Percentiles rank a stretch among this genome's conserved stretches.
Evolutionary conservation across 164 flowering plant species (phyloP).

Genomic region (Aristolochia contorta): DNA sequence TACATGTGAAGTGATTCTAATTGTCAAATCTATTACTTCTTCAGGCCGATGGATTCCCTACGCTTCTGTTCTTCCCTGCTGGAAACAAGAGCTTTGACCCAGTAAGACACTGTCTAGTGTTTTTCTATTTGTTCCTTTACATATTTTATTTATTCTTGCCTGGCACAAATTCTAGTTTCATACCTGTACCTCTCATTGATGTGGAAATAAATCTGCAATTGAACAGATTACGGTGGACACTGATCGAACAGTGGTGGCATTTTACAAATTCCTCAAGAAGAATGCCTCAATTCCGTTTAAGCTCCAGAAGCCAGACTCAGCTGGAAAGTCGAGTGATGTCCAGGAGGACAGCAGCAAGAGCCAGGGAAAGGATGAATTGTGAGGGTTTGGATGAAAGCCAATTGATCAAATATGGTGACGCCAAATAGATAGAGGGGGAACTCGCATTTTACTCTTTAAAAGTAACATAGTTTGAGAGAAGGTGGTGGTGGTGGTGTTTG

Average conservation of each 20-base stretch:
- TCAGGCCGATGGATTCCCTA: conserved; percentile 90
- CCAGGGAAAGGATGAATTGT: conserved; percentile 33
- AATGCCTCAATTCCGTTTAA: conserved; percentile 61
- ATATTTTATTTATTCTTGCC: not conserved
- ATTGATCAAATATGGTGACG: not conserved
- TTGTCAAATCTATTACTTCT: conserved; percentile 3
- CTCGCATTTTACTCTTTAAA: no score
- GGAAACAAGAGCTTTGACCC: conserved; percentile 90
- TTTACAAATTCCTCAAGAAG: conserved; percentile 81
- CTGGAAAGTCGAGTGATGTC: conserved; percentile 11
- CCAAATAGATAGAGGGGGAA: not conserved
- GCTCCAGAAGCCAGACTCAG: conserved; percentile 26
- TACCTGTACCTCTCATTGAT: no score
- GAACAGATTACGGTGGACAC: conserved; percentile 63
- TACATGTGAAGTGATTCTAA: not conserved
- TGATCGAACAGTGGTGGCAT: conserved; percentile 71
- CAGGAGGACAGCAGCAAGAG: conserved; percentile 7
- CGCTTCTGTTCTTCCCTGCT: conserved; percentile 83
- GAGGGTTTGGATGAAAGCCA: conserved; percentile 2
- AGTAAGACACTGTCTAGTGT: conserved; percentile 33
- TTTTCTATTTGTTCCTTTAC: not conserved
- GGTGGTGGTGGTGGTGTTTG: no score
- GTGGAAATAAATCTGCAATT: not conserved
- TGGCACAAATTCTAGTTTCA: no score
- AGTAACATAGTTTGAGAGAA: no score